Conservation (phyloP, 805 yeast species). For the Sugiyamaella smithiae region DNA sequence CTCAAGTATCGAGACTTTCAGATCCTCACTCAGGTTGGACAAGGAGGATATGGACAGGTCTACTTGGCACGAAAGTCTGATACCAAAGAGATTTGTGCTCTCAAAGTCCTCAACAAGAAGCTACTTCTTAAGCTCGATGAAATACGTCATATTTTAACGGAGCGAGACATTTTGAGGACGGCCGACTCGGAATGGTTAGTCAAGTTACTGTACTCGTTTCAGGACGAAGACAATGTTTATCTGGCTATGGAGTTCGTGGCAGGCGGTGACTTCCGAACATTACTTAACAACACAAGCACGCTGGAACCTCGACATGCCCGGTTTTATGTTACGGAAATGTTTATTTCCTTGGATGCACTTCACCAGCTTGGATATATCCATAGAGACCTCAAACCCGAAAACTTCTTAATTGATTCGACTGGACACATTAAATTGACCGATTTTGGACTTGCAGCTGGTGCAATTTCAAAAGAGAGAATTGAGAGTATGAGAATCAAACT, state of each 20-base stretch:
- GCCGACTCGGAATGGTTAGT: slow-evolving; percentile 96
- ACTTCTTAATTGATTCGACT: slow-evolving; percentile 80
- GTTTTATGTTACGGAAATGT: slow-evolving; percentile 94
- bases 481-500: slow-evolving; percentile 77
- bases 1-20: slow-evolving; percentile 95
- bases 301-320: slow-evolving; percentile 93
- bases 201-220: slow-evolving; percentile 89
- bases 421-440: slow-evolving; percentile 95
- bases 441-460: slow-evolving; percentile 96
- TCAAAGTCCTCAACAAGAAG: slow-evolving; percentile 86
- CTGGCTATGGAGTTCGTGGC: slow-evolving; percentile 99
- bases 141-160: slow-evolving; percentile 92
- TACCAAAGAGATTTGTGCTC: slow-evolving; percentile 91
- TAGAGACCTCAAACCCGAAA: slow-evolving; percentile 94
- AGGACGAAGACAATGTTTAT: slow-evolving; percentile 83
- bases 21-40: slow-evolving; percentile 97
- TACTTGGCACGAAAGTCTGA: slow-evolving; percentile 91
- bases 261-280: slow-evolving; percentile 96
- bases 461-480: slow-evolving; percentile 86
- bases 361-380: slow-evolving; percentile 96
- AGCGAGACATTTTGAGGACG: slow-evolving; percentile 94
- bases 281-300: slow-evolving; percentile 88
- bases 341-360: slow-evolving; percentile 86
- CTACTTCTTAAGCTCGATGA: slow-evolving; percentile 86
- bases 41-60: slow-evolving; percentile 99